Conservation (phyloP, 208 protist genomes). For the Wallacemonas sp. region DNA sequence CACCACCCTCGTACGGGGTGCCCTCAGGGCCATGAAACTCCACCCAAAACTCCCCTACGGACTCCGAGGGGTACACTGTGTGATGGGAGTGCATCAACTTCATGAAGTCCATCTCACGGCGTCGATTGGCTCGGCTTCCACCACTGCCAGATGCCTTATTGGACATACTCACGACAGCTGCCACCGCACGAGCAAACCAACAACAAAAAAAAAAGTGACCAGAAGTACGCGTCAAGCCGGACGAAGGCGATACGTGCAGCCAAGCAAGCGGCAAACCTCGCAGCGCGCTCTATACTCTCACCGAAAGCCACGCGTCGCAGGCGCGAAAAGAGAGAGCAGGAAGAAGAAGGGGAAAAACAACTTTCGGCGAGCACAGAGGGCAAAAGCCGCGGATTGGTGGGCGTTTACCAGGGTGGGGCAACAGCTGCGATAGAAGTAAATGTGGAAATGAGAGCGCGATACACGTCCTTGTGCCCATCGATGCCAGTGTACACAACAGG, state of each 20-base stretch:
- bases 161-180: not conserved
- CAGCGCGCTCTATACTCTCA: not conserved
- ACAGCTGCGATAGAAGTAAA: too few species aligned
- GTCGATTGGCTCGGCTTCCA: slow-evolving; percentile 44
- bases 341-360: slow-evolving; percentile 1
- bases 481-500: too few species aligned
- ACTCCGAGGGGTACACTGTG: slow-evolving; percentile 93
- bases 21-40: slow-evolving; percentile 96
- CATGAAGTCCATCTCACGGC: slow-evolving; percentile 96
- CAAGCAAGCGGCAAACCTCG: not conserved
- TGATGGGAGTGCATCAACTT: slow-evolving; percentile 97
- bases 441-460: too few species aligned
- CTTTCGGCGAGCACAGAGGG: too few species aligned
- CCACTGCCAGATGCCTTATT: slow-evolving; percentile 4
- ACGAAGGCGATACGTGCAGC: not conserved
- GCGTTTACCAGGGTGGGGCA: too few species aligned
- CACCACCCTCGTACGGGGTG: slow-evolving; percentile 95
- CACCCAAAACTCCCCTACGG: slow-evolving; percentile 94
- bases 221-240: not conserved
- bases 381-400: too few species aligned
- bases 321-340: not conserved
- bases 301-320: not conserved
- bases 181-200: not conserved
- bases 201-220: slow-evolving; percentile 9
- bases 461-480: too few species aligned